Conservation (phyloP, 1,284 basidiomycete genomes). For the Pseudozyma tsukubaensis region DNA sequence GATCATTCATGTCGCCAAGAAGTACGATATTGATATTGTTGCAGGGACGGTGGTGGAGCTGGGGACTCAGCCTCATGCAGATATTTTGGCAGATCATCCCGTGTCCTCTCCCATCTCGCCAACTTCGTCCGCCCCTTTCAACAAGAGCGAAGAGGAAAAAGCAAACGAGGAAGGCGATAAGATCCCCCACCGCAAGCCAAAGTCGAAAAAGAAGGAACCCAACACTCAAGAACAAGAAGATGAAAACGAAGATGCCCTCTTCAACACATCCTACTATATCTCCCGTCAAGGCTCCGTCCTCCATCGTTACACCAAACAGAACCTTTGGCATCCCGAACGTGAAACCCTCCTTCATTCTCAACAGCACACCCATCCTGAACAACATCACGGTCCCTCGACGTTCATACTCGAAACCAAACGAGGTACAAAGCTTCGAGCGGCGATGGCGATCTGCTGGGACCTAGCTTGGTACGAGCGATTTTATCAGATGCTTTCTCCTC, state of each 20-base stretch:
- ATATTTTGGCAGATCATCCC: conserved; percentile 23
- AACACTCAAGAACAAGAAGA: not conserved
- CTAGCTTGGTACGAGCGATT: conserved; percentile 62
- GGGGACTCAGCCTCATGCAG: conserved; percentile 32
- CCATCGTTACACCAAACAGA: conserved; percentile 64
- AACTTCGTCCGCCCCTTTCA: too few relatives aligned
- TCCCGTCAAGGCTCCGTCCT: conserved; percentile 44
- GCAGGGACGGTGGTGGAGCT: conserved; percentile 65
- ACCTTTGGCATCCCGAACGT: conserved; percentile 67
- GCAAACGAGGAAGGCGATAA: conserved; percentile 7
- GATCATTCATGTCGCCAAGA: conserved; percentile 44
- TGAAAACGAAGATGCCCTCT: conserved; percentile 41
- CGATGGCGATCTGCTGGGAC: conserved; percentile 67
- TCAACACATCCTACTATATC: conserved; percentile 67
- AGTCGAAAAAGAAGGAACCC: conserved; percentile 6
- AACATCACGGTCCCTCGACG: conserved; percentile 34
- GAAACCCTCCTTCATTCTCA: conserved; percentile 49
- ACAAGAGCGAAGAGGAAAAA: not conserved
- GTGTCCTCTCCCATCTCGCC: conserved; percentile 6
- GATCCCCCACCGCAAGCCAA: conserved; percentile 16
- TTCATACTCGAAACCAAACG: conserved; percentile 62
- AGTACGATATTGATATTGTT: conserved; percentile 62
- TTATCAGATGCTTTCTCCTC: conserved; percentile 49
- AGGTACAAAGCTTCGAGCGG: conserved; percentile 50
- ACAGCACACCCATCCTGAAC: conserved; percentile 49